Conservation (phyloP, 345 rosid genomes). For the rapeseed (Brassica napus) region DNA sequence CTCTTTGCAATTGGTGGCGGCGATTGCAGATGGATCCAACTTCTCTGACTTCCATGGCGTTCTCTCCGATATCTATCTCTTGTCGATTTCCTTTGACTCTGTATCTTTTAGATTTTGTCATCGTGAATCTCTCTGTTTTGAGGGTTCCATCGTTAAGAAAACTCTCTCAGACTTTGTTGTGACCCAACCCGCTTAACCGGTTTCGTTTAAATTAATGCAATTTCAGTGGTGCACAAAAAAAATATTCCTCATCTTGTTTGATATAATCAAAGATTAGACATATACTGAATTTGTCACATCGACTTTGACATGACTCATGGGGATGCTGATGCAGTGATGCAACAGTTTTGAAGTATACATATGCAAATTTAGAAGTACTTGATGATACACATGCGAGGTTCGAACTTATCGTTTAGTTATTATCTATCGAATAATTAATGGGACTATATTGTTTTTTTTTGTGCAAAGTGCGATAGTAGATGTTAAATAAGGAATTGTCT, state of each 20-base stretch:
- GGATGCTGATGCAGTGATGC: slow-evolving; percentile 28
- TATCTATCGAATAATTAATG: slow-evolving; percentile 16
- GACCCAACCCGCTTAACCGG: no score
- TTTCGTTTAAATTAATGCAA: no score
- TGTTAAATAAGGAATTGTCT: slow-evolving; percentile 10
- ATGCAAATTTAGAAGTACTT: slow-evolving; percentile 28
- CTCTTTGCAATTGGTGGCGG: no score
- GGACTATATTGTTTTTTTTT: background rate
- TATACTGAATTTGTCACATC: slow-evolving; percentile 21
- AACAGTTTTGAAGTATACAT: slow-evolving; percentile 23
- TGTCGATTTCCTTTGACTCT: no score
- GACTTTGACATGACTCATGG: slow-evolving; percentile 16
- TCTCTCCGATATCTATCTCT: no score
- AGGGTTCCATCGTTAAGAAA: no score
- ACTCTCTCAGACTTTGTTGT: no score
- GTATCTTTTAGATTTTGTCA: no score
- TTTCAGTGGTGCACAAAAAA: no score
- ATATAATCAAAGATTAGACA: background rate
- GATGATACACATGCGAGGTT: slow-evolving; percentile 12
- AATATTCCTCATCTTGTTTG: background rate
- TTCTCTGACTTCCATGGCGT: no score
- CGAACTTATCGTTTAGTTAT: slow-evolving; percentile 26
- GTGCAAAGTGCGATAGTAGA: background rate
- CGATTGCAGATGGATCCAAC: no score
- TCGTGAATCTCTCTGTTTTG: no score